Percentiles rank a stretch among this genome's conserved stretches.
phyloP scores from a whole-genome alignment of 2,329 filamentous ascomycete genomes.

The Talaromyces albobiverticillius region DNA sequence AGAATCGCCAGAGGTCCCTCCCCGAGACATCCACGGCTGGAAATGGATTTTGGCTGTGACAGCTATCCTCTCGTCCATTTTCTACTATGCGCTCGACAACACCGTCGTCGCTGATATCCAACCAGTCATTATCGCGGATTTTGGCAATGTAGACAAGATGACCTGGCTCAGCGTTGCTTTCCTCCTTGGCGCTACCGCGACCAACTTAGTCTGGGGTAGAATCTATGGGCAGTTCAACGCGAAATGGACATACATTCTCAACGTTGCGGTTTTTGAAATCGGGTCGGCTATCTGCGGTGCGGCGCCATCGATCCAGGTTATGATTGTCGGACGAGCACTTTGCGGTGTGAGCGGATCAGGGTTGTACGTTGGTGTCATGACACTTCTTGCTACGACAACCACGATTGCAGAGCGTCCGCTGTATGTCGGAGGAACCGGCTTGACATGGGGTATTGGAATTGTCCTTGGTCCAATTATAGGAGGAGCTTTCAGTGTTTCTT shows the following conservation, averaged over 20 bases:
- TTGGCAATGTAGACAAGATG: slow-evolving; percentile 37
- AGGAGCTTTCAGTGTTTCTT: slow-evolving; percentile 30
- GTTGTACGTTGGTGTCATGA: slow-evolving; percentile 31
- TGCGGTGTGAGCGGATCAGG: slow-evolving; percentile 33
- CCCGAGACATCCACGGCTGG: neutral
- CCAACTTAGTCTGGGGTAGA: neutral
- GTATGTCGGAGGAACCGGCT: slow-evolving; percentile 32
- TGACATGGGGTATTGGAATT: slow-evolving; percentile 35
- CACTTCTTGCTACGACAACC: slow-evolving; percentile 23
- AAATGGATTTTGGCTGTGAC: neutral
- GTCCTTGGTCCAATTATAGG: slow-evolving; percentile 40
- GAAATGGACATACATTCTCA: neutral
- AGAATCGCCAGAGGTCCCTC: neutral
- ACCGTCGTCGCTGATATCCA: slow-evolving; percentile 50
- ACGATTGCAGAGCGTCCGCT: slow-evolving; percentile 22
- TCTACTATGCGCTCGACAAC: slow-evolving; percentile 31
- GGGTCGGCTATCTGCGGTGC: slow-evolving; percentile 43
- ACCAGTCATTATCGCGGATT: slow-evolving; percentile 37
- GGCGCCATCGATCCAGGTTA: slow-evolving; percentile 42
- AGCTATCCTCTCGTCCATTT: neutral
- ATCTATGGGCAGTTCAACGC: neutral
- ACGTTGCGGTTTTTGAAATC: slow-evolving; percentile 22
- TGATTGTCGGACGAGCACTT: slow-evolving; percentile 45
- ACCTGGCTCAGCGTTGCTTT: slow-evolving; percentile 42
- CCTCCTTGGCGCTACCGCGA: slow-evolving; percentile 33